phyloP scores from a whole-genome alignment of 2,329 filamentous ascomycete species.

The Sclerotinia subarctica region DNA sequence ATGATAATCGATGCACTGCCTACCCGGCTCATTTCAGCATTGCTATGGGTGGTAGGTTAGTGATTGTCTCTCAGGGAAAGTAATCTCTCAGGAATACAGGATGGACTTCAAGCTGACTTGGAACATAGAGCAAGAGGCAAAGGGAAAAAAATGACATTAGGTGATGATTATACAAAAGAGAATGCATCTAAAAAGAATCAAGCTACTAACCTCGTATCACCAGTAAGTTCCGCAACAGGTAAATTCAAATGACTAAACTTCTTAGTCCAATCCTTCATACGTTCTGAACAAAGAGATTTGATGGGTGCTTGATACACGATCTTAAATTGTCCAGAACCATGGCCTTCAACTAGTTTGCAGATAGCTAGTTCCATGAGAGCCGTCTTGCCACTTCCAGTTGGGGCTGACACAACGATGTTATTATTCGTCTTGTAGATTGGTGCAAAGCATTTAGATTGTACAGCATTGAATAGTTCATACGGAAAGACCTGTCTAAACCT shows the following conservation, averaged over 20 bases:
- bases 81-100: background rate
- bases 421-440: conserved; percentile 63
- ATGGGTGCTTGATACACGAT: conserved; percentile 83
- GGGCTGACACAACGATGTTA: conserved; percentile 77
- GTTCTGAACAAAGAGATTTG: conserved; percentile 76
- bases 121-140: background rate
- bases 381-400: conserved; percentile 84
- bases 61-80: background rate
- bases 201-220: conserved; percentile 55
- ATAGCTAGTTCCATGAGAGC: conserved; percentile 78
- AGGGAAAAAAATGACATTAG: background rate
- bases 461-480: conserved; percentile 73
- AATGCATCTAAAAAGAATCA: background rate
- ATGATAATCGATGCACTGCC: conserved; percentile 77
- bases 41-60: conserved; percentile 41
- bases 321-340: conserved; percentile 64
- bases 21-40: conserved; percentile 62
- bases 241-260: conserved; percentile 70
- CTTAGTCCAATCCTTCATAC: conserved; percentile 70
- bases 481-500: conserved; percentile 67
- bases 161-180: background rate
- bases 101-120: background rate
- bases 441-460: conserved; percentile 76
- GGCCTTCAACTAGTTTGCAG: conserved; percentile 61
- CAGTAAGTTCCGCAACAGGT: conserved; percentile 73